Base-by-base conservation (phyloP, 2,329 filamentous ascomycete species). In the Sarocladium oryzae region DNA sequence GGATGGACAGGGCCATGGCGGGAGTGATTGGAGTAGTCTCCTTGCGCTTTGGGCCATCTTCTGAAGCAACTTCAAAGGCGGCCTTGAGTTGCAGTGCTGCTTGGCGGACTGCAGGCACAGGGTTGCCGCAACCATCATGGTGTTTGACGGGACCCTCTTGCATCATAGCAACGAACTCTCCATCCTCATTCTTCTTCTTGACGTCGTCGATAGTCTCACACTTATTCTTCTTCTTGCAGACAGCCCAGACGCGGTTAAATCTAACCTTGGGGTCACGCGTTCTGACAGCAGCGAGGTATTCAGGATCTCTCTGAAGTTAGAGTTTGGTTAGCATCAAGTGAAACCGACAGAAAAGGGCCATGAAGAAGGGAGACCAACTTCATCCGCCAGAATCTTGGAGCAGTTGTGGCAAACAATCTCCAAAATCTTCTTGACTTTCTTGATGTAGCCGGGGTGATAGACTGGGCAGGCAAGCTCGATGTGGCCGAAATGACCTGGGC, bases 401-500 rank as follows among this genome's bases (percentile, higher is more conserved):
- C 95, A 99, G 71, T 95, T 96, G 75, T 96, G 91, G 80, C 95
- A 99, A 70, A 99, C 91, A 61, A 91, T 93, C 79, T 99, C 95
- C 69, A 99, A 78, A 62, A 99, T 83, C 78, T 97, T 99, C 79
- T 99, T 99, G 73, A 96, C 91, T 77, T 97, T 97, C 70, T 89
- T 95, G 74, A 99, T 87, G 72, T 96, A 99, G 63, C 93, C 93
- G 76, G 78, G 74, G 62, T 99, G 93, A 70, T 88, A 99, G 61
- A 99, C 93, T 52, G 95, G 93, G 66, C 89, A 91, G 37, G 93
- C 91, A 60, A 99, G 80, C 73, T 99, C 95, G 62, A 99, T 99
- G 71, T 99, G 95, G 57, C 93, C 93, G 67, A 99, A 99, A 69
- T 99, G 93, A 54, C 93, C 93, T 54, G 93, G 92, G 69, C 93